Evolutionary conservation across 2,329 filamentous ascomycete genomes (phyloP).

Genomic region (Alternaria rosae): DNA sequence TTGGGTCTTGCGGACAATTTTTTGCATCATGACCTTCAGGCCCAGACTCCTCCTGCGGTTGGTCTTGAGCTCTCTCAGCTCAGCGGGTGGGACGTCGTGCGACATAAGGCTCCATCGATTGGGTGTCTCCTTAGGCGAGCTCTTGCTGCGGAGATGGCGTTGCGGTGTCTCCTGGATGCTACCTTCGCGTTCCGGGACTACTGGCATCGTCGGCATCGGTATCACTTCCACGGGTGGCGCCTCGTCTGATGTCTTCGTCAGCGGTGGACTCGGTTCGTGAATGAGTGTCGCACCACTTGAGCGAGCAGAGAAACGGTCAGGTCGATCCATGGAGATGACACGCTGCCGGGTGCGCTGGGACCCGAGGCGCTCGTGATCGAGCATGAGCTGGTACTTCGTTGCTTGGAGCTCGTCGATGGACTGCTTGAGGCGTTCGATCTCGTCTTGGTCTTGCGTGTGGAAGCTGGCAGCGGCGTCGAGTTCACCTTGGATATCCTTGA

Average conservation of each 20-base stretch:
- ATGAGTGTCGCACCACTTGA: slow-evolving; percentile 45
- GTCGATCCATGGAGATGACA: slow-evolving; percentile 29
- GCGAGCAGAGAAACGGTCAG: slow-evolving; percentile 30
- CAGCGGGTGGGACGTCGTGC: slow-evolving; percentile 30
- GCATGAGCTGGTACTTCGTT: slow-evolving; percentile 43
- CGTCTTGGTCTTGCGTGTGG: slow-evolving; percentile 31
- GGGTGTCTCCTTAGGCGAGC: slow-evolving; percentile 7
- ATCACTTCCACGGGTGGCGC: slow-evolving; percentile 14
- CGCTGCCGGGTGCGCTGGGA: slow-evolving; percentile 32
- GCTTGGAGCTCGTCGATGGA: slow-evolving; percentile 31
- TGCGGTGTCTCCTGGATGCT: slow-evolving; percentile 31
- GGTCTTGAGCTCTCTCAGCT: slow-evolving; percentile 23
- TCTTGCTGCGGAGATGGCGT: slow-evolving; percentile 20
- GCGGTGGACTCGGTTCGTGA: slow-evolving; percentile 28
- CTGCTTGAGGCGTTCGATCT: slow-evolving; percentile 37
- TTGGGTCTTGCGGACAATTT: slow-evolving; percentile 34
- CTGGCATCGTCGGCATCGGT: slow-evolving; percentile 11
- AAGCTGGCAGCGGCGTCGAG: slow-evolving; percentile 23
- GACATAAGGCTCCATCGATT: slow-evolving; percentile 30
- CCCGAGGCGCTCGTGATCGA: slow-evolving; percentile 41
- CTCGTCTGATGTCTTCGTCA: slow-evolving; percentile 24
- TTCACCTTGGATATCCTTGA: slow-evolving; percentile 29
- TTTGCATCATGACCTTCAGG: slow-evolving; percentile 38
- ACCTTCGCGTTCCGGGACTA: slow-evolving; percentile 7
- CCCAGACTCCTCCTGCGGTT: slow-evolving; percentile 30